Percentiles rank a stretch among this genome's conserved stretches.
phyloP scores from a whole-genome alignment of 2,329 filamentous ascomycete genomes.

The Alternaria solani region DNA sequence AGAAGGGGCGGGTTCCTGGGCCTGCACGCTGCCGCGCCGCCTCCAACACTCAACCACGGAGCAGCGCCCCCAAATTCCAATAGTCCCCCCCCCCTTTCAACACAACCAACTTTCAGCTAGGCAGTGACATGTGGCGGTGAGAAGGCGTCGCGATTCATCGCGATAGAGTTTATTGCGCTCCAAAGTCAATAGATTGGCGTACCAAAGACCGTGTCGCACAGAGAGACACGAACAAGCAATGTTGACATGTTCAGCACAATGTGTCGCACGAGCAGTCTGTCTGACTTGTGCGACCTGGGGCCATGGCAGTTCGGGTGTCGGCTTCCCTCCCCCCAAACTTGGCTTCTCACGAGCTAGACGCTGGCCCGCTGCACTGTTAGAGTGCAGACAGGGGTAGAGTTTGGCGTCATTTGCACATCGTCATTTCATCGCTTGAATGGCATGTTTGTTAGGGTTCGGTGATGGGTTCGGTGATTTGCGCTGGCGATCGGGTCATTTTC shows the following conservation, averaged over 20 bases:
- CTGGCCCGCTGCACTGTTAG: neutral
- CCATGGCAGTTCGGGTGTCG: neutral
- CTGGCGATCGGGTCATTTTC: neutral
- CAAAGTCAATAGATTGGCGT: neutral
- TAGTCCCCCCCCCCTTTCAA: neutral
- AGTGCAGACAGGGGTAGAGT: neutral
- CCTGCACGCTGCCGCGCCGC: slow-evolving; percentile 9
- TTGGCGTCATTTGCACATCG: neutral
- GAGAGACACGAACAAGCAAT: slow-evolving; percentile 2
- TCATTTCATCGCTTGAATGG: neutral
- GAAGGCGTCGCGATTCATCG: neutral
- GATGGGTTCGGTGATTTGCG: neutral
- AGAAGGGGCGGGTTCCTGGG: slow-evolving; percentile 10
- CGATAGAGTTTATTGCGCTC: neutral
- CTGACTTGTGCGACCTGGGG: slow-evolving; percentile 1
- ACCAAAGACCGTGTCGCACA: neutral
- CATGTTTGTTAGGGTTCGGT: neutral
- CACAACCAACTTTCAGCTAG: neutral
- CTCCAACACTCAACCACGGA: slow-evolving; percentile 2
- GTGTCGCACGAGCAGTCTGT: neutral
- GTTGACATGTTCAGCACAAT: neutral
- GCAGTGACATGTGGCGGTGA: neutral
- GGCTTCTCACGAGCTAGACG: neutral
- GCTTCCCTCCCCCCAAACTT: neutral
- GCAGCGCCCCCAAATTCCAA: neutral